Conservation (phyloP, 306 rosid genomes). For the Fagus crenata region DNA sequence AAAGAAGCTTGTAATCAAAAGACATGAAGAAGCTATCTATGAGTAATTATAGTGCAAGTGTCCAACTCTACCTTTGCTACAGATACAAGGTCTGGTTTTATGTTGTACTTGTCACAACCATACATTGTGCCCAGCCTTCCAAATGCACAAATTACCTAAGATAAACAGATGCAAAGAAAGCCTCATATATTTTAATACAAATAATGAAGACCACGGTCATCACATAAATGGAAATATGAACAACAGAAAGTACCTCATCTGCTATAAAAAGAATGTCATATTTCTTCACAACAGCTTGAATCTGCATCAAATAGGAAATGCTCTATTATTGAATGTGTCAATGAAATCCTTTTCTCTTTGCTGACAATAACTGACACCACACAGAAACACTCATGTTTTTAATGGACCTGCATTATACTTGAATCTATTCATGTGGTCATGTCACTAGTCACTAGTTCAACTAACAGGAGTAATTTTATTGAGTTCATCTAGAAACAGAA, state of each 20-base stretch:
- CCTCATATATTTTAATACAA: constrained; percentile 14
- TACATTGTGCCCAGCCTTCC: constrained; percentile 93
- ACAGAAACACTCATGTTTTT: background rate
- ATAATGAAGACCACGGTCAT: background rate
- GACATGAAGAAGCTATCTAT: constrained; percentile 8
- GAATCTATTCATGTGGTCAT: background rate
- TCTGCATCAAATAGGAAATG: constrained; percentile 48
- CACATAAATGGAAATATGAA: constrained; percentile 15
- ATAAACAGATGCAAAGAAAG: constrained; percentile 28
- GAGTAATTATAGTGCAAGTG: constrained; percentile 8
- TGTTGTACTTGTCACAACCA: constrained; percentile 86
- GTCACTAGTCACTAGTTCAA: background rate
- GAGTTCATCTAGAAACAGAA: background rate
- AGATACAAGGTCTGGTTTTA: constrained; percentile 92
- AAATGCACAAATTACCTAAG: constrained; percentile 89
- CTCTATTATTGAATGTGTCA: background rate
- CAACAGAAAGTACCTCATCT: constrained; percentile 67
- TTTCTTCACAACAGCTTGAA: constrained; percentile 90
- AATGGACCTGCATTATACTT: background rate
- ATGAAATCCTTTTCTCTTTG: background rate
- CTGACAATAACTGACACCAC: background rate
- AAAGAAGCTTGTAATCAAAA: background rate
- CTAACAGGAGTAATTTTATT: background rate
- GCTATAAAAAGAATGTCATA: constrained; percentile 95
- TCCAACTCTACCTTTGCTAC: constrained; percentile 71